Evolutionary conservation across 2,329 filamentous ascomycete genomes (phyloP).

Genomic region (Coleophoma cylindrospora): DNA sequence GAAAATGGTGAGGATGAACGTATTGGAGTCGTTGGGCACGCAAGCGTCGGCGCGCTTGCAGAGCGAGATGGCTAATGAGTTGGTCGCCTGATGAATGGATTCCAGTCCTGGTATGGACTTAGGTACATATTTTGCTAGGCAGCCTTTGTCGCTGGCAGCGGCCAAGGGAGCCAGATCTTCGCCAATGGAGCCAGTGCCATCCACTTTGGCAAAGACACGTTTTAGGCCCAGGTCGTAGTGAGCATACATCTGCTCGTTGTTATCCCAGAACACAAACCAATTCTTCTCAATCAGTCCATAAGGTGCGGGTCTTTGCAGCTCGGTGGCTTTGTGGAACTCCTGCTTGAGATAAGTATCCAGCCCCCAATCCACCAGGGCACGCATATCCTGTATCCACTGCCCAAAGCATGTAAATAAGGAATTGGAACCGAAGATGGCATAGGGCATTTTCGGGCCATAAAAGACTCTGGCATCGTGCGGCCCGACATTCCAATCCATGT

Average conservation of each 20-base stretch:
- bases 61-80: constrained; percentile 50
- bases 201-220: constrained; percentile 43
- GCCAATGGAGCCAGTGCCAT: constrained; percentile 39
- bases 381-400: constrained; percentile 50
- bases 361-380: constrained; percentile 40
- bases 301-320: constrained; percentile 44
- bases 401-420: constrained; percentile 50
- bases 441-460: constrained; percentile 44
- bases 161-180: constrained; percentile 38
- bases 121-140: constrained; percentile 42
- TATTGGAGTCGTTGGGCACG: constrained; percentile 37
- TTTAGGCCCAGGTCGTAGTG: constrained; percentile 48
- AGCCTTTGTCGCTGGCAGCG: constrained; percentile 34
- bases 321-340: constrained; percentile 32
- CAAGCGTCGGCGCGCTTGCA: constrained; percentile 46
- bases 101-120: constrained; percentile 29
- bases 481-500: constrained; percentile 39
- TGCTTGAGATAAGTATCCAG: constrained; percentile 16
- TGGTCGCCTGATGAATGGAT: constrained; percentile 54
- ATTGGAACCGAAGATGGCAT: constrained; percentile 50
- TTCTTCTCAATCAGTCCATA: constrained; percentile 51
- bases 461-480: constrained; percentile 56
- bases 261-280: constrained; percentile 58
- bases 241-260: constrained; percentile 36
- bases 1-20: constrained; percentile 48